Evolutionary conservation across 1,139 yeast genomes (phyloP), one percentile per base, ranked within the genome.

Genomic region (Yamadazyma buinensis): DNA sequence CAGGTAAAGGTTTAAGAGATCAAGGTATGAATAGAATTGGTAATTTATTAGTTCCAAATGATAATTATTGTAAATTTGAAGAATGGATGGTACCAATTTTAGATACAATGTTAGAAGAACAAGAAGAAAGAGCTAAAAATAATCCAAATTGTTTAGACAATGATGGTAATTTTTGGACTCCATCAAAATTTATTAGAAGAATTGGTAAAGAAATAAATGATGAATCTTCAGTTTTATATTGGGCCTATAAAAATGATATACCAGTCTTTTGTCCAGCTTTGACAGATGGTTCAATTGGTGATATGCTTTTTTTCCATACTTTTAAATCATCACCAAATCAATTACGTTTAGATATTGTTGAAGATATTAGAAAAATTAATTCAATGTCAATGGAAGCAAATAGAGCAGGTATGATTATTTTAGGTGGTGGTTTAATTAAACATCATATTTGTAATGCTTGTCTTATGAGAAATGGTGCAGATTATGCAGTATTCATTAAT

Each of bases 401-500:
- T 24, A 76, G 71, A 45, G 97, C 99, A 2, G 97, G 98, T 43
- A 92, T 92, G 97, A 68, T 92, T 39, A 83, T 92, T 43, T 74
- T 92, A 35, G 99, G 99, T 35, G 98, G 98, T 52, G 99, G 99
- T 26, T 67, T 92, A 41, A 78, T 92, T 52, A 92, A 92, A 66
- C 99, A 92, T 59, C 99, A 92, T 57, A 92, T 92, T 48, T 90
- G 95, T 54, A 92, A 92, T 57, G 98, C 99, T 6, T 90, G 97
- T 59, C 72, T 92, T 51, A 92, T 92, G 99, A 82, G 99, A 70
- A 94, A 92, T 52, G 99, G 99, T 49, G 98, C 99, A 15, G 99
- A 92, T 58, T 87, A 81, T 55, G 97, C 98, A 3, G 97, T 92
- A 14, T 92, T 78, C 61, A 90, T 92, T 58, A 94, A 94, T 62